These are phyloP conservation scores for Syncephalastrum monosporum DNA, from an alignment of 371 early-diverging fungal genomes.

Conservation along the genomic window DNA sequence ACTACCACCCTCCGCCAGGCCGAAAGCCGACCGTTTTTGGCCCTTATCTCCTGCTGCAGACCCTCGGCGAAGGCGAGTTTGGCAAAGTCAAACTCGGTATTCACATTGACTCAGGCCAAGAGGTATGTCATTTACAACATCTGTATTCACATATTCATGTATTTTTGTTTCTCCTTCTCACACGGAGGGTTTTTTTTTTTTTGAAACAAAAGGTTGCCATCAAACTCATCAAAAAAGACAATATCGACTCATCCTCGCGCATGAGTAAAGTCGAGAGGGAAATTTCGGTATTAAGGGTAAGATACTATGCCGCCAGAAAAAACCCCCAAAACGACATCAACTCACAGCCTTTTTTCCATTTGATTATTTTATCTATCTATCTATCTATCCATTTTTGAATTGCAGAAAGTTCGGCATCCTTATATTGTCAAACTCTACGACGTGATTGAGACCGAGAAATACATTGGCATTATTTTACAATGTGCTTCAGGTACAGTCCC, in stretches of 20 bases:
- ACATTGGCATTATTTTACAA: slow-evolving; percentile 95
- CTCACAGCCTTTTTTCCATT: background rate
- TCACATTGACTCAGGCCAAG: slow-evolving; percentile 88
- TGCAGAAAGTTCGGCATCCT: slow-evolving; percentile 80
- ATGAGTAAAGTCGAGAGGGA: slow-evolving; percentile 82
- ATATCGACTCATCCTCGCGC: slow-evolving; percentile 74
- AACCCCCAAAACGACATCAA: too few species aligned
- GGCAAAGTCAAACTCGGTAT: slow-evolving; percentile 98
- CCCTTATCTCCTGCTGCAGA: slow-evolving; percentile 92
- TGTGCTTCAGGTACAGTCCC: slow-evolving; percentile 78
- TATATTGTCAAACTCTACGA: slow-evolving; percentile 94
- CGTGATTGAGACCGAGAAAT: slow-evolving; percentile 93
- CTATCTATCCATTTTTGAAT: background rate
- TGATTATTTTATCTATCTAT: background rate
- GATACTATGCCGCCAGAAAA: background rate
- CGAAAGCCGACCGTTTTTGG: slow-evolving; percentile 77
- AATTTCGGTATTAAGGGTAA: slow-evolving; percentile 80
- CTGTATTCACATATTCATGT: background rate
- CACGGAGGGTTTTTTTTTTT: too few species aligned
- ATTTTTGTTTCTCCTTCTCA: slow-evolving; percentile 6
- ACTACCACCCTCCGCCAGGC: slow-evolving; percentile 45
- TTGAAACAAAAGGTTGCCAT: slow-evolving; percentile 69
- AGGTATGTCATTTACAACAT: slow-evolving; percentile 57
- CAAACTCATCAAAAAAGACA: slow-evolving; percentile 80
- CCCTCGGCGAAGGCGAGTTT: slow-evolving; percentile 98